These are phyloP conservation scores for Colletotrichum salicis DNA, from an alignment of 2,329 filamentous ascomycete genomes.

Conservation along the genomic window DNA sequence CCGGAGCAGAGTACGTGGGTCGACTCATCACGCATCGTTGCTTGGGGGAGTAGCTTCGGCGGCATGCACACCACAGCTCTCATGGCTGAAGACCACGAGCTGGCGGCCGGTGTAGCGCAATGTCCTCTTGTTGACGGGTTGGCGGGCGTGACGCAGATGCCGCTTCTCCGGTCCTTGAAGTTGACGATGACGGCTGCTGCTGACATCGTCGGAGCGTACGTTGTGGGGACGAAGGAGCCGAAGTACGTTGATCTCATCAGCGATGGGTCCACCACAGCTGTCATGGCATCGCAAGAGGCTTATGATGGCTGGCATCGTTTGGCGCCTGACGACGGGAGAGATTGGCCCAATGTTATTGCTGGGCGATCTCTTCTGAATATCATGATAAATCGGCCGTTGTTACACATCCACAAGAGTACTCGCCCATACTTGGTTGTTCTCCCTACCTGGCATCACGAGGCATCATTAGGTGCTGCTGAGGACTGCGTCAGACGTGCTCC, in stretches of 20 bases:
- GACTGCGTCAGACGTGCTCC: slow-evolving; percentile 24
- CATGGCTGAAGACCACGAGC: slow-evolving; percentile 17
- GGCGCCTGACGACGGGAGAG: not conserved
- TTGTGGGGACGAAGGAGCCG: not conserved
- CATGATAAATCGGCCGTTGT: slow-evolving; percentile 10
- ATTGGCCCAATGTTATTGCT: slow-evolving; percentile 18
- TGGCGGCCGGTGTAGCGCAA: slow-evolving; percentile 25
- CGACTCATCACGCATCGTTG: slow-evolving; percentile 20
- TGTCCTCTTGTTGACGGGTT: slow-evolving; percentile 23
- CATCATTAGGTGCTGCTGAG: slow-evolving; percentile 17
- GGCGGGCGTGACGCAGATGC: slow-evolving; percentile 16
- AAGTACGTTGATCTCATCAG: slow-evolving; percentile 22
- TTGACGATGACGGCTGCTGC: slow-evolving; percentile 4
- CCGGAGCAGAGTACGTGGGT: slow-evolving; percentile 11
- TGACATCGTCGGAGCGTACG: slow-evolving; percentile 3
- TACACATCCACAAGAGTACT: slow-evolving; percentile 17
- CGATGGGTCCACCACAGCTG: slow-evolving; percentile 19
- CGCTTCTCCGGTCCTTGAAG: slow-evolving; percentile 11
- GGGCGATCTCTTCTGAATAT: slow-evolving; percentile 25
- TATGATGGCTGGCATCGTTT: slow-evolving; percentile 18
- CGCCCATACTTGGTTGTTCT: slow-evolving; percentile 20
- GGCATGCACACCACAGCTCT: slow-evolving; percentile 28
- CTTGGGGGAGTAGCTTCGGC: slow-evolving; percentile 30
- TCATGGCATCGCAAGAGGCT: slow-evolving; percentile 23
- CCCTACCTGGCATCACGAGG: slow-evolving; percentile 28